These are phyloP conservation scores for Exophiala mesophila DNA, from an alignment of 2,329 filamentous ascomycete genomes.

Conservation along the genomic window DNA sequence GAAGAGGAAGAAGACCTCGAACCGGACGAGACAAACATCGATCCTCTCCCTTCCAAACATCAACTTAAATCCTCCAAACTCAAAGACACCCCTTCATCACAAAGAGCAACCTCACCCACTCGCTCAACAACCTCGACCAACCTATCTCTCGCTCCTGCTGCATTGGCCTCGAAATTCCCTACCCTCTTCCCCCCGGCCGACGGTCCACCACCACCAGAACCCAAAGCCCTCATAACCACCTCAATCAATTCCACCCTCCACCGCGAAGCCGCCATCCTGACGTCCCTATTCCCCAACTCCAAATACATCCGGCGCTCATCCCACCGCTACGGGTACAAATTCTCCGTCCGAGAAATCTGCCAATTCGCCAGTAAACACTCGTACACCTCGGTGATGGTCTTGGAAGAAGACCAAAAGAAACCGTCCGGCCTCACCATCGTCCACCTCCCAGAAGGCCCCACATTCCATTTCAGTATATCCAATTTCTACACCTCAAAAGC, in stretches of 20 bases:
- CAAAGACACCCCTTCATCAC: constrained; percentile 30
- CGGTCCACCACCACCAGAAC: constrained; percentile 50
- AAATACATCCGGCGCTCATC: constrained; percentile 79
- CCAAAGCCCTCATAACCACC: constrained; percentile 90
- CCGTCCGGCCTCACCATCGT: constrained; percentile 78
- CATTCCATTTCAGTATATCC: constrained; percentile 85
- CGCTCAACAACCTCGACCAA: constrained; percentile 56
- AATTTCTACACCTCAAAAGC: constrained; percentile 88
- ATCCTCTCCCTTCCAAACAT: constrained; percentile 23
- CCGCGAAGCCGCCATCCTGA: constrained; percentile 71
- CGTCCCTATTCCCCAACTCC: constrained; percentile 72
- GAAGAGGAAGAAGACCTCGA: constrained; percentile 27
- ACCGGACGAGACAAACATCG: constrained; percentile 14
- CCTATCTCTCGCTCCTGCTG: constrained; percentile 56
- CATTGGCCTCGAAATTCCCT: constrained; percentile 57
- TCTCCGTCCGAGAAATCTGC: constrained; percentile 84
- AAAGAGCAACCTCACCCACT: constrained; percentile 51
- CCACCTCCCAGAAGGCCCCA: constrained; percentile 77
- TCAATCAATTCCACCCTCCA: constrained; percentile 85
- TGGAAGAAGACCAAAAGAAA: constrained; percentile 85
- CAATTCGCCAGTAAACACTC: constrained; percentile 75
- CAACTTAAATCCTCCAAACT: constrained; percentile 31
- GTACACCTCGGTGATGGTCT: constrained; percentile 76
- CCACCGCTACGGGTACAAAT: constrained; percentile 82
- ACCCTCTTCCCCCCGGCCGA: constrained; percentile 44